Evolutionary conservation across 257 asterid genomes (phyloP).

Genomic region (Solanum okadae): DNA sequence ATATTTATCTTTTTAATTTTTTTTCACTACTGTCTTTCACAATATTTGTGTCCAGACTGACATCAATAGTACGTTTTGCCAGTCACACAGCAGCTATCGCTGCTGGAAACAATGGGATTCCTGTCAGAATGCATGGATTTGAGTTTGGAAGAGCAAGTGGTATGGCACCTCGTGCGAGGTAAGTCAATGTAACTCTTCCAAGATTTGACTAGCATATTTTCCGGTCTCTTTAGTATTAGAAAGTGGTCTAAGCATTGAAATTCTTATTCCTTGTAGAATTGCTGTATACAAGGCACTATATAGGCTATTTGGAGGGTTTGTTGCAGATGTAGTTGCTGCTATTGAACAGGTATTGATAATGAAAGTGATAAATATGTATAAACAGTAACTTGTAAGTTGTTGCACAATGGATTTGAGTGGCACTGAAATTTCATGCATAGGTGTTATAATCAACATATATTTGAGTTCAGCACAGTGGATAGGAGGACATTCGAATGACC

Average conservation of each 20-base stretch:
- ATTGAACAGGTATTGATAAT: conserved; percentile 75
- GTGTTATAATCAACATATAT: not conserved
- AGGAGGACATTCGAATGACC: not conserved
- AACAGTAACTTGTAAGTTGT: not conserved
- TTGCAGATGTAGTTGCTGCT: conserved; percentile 97
- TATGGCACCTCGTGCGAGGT: conserved; percentile 99
- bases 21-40: not conserved
- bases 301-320: conserved; percentile 90
- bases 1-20: not conserved
- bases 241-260: not conserved
- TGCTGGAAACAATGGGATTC: conserved; percentile 97
- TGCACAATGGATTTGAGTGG: not conserved
- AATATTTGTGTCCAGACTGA: not conserved
- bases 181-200: not conserved
- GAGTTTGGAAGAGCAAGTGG: conserved; percentile 99
- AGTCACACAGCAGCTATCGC: conserved; percentile 98
- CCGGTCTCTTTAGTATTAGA: not conserved
- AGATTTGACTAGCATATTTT: not conserved
- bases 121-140: conserved; percentile 86
- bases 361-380: not conserved
- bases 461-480: not conserved
- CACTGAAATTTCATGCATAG: not conserved
- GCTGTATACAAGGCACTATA: conserved; percentile 99
- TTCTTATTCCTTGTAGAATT: conserved; percentile 46
- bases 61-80: conserved; percentile 4